phyloP scores from a whole-genome alignment of 192 early-diverging fungal species.

The Chytriomyces confervae region DNA sequence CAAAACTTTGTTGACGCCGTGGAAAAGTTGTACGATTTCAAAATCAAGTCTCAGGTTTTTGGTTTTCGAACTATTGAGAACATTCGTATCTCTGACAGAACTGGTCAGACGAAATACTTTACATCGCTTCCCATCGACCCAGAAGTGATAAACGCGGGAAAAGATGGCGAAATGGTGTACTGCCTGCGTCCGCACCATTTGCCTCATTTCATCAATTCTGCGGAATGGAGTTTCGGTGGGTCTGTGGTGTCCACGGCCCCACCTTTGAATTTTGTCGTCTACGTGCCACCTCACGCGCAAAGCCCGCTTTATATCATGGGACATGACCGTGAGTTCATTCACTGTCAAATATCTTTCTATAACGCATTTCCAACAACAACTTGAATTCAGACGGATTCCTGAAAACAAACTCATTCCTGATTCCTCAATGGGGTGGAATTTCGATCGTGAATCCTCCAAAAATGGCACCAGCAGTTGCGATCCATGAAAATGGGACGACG shows the following conservation, averaged over 20 bases:
- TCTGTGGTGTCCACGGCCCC: constrained; percentile 82
- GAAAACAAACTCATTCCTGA: constrained; percentile 81
- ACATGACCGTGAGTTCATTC: constrained; percentile 41
- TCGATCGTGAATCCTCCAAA: constrained; percentile 69
- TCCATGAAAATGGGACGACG: too few species aligned
- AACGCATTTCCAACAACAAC: too few species aligned
- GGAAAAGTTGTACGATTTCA: constrained; percentile 72
- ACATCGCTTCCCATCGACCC: constrained; percentile 77
- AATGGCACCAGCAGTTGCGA: too few species aligned
- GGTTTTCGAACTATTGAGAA: background rate
- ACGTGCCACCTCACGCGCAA: constrained; percentile 72
- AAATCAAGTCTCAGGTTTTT: constrained; percentile 73
- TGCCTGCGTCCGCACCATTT: constrained; percentile 72
- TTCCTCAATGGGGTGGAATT: constrained; percentile 97
- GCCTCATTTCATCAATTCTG: constrained; percentile 92
- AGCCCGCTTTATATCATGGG: constrained; percentile 74
- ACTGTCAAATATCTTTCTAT: constrained; percentile 2
- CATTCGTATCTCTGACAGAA: constrained; percentile 3
- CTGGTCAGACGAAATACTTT: constrained; percentile 85
- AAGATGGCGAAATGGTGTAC: too few species aligned
- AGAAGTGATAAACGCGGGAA: constrained; percentile 31
- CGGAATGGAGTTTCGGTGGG: constrained; percentile 92
- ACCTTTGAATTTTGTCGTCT: constrained; percentile 89
- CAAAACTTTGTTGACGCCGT: constrained; percentile 53
- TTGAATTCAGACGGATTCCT: constrained; percentile 49